A percentile compares a stretch with the other conserved stretches of the same genome.
phyloP scores from a whole-genome alignment of 129 eudicot species.

The Gnaphalium uliginosum region DNA sequence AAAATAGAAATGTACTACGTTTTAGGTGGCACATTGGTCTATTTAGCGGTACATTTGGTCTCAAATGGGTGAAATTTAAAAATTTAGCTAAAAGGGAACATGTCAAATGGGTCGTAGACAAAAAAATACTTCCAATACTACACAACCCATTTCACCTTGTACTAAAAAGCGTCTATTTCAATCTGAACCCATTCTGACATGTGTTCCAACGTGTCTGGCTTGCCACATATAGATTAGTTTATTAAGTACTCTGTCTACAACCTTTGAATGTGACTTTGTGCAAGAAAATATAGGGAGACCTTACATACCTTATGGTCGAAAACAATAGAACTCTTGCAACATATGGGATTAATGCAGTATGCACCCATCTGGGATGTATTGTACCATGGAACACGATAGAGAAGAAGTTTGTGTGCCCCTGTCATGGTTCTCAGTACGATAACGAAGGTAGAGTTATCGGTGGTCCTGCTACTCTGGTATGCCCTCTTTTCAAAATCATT shows the following conservation, averaged over 20 bases:
- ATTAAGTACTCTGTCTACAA: neutral
- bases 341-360: conserved; percentile 80
- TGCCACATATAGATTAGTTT: neutral
- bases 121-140: no score
- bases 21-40: neutral
- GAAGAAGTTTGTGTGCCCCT: conserved; percentile 91
- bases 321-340: conserved; percentile 63
- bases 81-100: neutral
- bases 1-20: neutral
- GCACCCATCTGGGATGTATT: conserved; percentile 95
- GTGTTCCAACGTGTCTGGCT: neutral
- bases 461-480: conserved; percentile 83
- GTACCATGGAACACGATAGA: conserved; percentile 93
- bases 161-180: no score
- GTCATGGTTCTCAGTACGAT: conserved; percentile 91
- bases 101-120: no score
- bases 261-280: conserved; percentile 5
- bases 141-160: no score
- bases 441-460: conserved; percentile 64
- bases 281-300: conserved; percentile 65
- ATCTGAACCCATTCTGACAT: neutral
- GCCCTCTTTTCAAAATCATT: neutral
- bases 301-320: conserved; percentile 88
- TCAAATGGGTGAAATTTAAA: neutral
- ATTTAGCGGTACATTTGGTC: neutral